These are phyloP conservation scores for Podaxis sp. DNA, from an alignment of 768 basidiomycete species.

Conservation along the genomic window DNA sequence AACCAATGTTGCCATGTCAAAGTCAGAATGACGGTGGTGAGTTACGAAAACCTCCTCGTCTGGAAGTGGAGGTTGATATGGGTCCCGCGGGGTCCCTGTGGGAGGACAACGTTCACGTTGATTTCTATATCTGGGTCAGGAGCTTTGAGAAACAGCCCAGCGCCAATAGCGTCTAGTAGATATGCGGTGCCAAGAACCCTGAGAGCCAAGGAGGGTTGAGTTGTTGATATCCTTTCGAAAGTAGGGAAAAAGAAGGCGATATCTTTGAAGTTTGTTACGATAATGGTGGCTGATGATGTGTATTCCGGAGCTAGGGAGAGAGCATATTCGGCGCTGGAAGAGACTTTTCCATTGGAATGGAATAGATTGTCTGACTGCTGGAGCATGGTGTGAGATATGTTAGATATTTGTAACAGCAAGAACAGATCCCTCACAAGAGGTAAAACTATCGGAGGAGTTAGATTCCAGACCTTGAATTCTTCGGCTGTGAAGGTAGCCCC, in stretches of 20 bases:
- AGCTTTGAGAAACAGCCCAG: not conserved
- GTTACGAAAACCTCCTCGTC: slow-evolving; percentile 20
- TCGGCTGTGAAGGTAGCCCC: slow-evolving; percentile 13
- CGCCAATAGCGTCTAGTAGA: slow-evolving; percentile 3
- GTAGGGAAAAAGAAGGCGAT: slow-evolving; percentile 11
- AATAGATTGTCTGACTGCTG: slow-evolving; percentile 5
- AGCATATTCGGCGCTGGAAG: slow-evolving; percentile 1
- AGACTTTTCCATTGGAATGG: slow-evolving; percentile 2
- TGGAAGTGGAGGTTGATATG: slow-evolving; percentile 12
- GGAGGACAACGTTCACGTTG: slow-evolving; percentile 6
- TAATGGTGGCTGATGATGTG: slow-evolving; percentile 7
- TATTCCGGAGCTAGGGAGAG: slow-evolving; percentile 8
- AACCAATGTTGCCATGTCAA: slow-evolving; percentile 19
- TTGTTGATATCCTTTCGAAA: slow-evolving; percentile 14
- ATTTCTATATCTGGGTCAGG: not conserved
- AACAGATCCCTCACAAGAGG: slow-evolving; percentile 6
- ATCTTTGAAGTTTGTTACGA: slow-evolving; percentile 13
- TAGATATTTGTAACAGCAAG: not conserved
- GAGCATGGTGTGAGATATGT: not conserved
- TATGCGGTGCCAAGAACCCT: slow-evolving; percentile 14
- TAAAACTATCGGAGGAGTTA: slow-evolving; percentile 12
- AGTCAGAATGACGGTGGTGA: slow-evolving; percentile 19
- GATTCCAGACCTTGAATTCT: not conserved
- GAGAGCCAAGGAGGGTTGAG: slow-evolving; percentile 13
- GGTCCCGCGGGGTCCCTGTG: slow-evolving; percentile 17